A percentile compares a stretch with the other conserved stretches of the same genome.
Conservation (phyloP, 257 asterid genomes). For the Ophiorrhiza pumila region DNA sequence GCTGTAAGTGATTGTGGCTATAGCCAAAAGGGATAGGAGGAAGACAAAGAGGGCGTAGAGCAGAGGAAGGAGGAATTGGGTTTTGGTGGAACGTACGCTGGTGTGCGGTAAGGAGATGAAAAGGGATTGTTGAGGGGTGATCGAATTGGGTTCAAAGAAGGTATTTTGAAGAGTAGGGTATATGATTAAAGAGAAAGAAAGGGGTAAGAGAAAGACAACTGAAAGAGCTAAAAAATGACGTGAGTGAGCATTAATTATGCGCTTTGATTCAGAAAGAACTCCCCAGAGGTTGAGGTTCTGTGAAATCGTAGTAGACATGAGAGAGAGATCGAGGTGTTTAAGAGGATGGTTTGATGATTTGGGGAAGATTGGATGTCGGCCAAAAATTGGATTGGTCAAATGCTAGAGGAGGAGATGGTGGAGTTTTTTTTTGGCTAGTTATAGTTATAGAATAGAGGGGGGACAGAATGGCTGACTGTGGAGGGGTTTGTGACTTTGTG, state of each 20-base stretch:
- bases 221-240: conserved; percentile 64
- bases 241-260: conserved; percentile 56
- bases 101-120: conserved; percentile 18
- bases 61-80: conserved; percentile 23
- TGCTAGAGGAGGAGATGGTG: too few relatives aligned
- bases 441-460: too few relatives aligned
- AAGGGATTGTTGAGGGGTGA: conserved; percentile 28
- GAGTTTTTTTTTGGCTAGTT: neutral
- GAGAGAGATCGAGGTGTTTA: neutral
- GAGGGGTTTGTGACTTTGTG: too few relatives aligned
- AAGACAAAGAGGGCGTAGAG: conserved; percentile 24
- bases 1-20: conserved; percentile 51
- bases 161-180: conserved; percentile 40
- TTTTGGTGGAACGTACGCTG: conserved; percentile 23
- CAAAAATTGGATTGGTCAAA: neutral
- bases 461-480: too few relatives aligned
- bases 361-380: neutral
- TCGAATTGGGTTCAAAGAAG: conserved; percentile 25
- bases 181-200: conserved; percentile 42
- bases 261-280: conserved; percentile 55
- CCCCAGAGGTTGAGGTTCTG: conserved; percentile 49
- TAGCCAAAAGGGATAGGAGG: conserved; percentile 35
- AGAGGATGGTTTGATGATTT: neutral
- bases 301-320: conserved; percentile 8
- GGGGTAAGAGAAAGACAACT: conserved; percentile 57